Evolutionary conservation across 495 filamentous ascomycete genomes (phyloP).

Genomic region (Hypomontagnella submonticulosa): DNA sequence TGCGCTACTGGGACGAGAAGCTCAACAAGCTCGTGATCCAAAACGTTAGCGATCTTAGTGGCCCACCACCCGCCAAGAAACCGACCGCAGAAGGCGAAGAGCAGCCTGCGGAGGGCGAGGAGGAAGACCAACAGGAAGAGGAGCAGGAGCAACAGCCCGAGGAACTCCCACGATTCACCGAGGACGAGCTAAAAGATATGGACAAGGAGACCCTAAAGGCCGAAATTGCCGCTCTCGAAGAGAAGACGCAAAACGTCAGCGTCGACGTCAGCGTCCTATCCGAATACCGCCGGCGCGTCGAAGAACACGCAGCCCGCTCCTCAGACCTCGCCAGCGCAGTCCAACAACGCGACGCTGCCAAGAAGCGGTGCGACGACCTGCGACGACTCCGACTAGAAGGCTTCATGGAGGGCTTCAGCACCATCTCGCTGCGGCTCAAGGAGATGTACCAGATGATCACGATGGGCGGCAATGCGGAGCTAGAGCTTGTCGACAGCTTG

Average conservation of each 20-base stretch:
- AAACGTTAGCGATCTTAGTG: conserved; percentile 76
- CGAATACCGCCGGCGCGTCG: conserved; percentile 90
- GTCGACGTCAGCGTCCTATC: conserved; percentile 92
- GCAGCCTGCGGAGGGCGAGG: conserved; percentile 36
- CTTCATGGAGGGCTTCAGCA: conserved; percentile 98
- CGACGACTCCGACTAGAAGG: conserved; percentile 89
- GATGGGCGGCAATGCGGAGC: conserved; percentile 98
- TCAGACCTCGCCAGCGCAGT: conserved; percentile 83
- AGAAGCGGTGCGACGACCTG: conserved; percentile 89
- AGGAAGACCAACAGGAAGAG: conserved; percentile 47
- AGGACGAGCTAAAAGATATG: conserved; percentile 93
- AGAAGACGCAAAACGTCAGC: conserved; percentile 88
- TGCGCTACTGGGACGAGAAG: conserved; percentile 89
- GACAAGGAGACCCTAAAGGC: conserved; percentile 86
- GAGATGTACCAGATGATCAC: conserved; percentile 99
- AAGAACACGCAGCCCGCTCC: conserved; percentile 84
- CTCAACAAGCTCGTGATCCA: conserved; percentile 81
- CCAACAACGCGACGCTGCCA: conserved; percentile 80
- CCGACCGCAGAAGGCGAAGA: conserved; percentile 32
- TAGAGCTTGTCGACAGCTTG: conserved; percentile 93
- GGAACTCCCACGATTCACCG: conserved; percentile 82
- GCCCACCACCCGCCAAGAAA: conserved; percentile 53
- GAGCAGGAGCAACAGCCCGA: conserved; percentile 44
- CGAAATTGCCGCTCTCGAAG: conserved; percentile 89
- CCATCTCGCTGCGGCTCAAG: conserved; percentile 94